phyloP scores from a whole-genome alignment of 441 rosid species.

The Populus hybrid region DNA sequence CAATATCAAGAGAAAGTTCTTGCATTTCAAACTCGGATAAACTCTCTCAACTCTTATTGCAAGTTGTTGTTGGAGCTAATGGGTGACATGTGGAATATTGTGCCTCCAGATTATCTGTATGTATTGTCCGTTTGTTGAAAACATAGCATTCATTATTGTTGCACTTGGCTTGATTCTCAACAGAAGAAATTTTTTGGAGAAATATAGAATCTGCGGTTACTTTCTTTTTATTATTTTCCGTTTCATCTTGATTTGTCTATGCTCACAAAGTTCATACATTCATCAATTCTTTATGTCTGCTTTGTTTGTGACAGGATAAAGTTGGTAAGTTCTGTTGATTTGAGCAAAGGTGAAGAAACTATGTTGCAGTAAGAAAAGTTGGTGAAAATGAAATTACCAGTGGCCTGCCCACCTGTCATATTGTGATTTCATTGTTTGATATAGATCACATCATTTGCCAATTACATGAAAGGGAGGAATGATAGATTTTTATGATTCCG shows the following conservation, averaged over 20 bases:
- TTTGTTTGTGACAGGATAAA: constrained; percentile 71
- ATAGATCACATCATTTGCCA: not conserved
- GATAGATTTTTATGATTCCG: not conserved
- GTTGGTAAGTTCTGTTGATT: constrained; percentile 70
- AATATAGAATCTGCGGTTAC: not conserved
- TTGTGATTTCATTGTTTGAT: not conserved
- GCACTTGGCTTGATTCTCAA: not conserved
- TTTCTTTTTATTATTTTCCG: constrained; percentile 4
- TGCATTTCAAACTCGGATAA: too few relatives aligned
- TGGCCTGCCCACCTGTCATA: not conserved
- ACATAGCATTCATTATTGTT: too few relatives aligned
- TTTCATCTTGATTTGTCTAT: not conserved
- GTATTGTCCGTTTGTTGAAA: too few relatives aligned
- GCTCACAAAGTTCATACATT: constrained; percentile 4
- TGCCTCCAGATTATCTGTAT: too few relatives aligned
- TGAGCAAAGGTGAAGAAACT: constrained; percentile 32
- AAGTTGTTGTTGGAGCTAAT: too few relatives aligned
- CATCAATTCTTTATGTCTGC: constrained; percentile 12
- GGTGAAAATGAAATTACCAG: constrained; percentile 12
- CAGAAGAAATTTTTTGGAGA: not conserved
- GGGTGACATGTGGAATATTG: too few relatives aligned
- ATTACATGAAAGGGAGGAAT: not conserved
- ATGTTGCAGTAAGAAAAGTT: constrained; percentile 30
- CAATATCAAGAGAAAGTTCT: not conserved
- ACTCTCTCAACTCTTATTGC: too few relatives aligned